A percentile compares a stretch with the other conserved stretches of the same genome.
Evolutionary conservation across 139 green algal genomes (phyloP).

Genomic region (Yamagishiella unicocca): DNA sequence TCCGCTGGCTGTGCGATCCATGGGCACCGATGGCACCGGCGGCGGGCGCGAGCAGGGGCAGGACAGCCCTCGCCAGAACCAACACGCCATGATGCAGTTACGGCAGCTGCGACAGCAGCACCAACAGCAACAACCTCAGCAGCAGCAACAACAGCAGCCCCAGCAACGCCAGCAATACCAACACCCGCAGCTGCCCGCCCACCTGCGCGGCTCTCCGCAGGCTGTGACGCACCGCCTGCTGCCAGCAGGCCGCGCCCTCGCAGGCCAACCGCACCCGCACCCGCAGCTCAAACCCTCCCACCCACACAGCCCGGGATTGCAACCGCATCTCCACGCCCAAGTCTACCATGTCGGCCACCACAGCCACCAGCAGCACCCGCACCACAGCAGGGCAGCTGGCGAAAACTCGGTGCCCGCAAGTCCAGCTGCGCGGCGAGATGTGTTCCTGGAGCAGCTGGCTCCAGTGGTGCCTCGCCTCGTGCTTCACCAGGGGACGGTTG

Average conservation of each 20-base stretch:
- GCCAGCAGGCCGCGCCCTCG: not conserved
- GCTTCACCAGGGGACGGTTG: too few relatives aligned
- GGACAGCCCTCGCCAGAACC: not conserved
- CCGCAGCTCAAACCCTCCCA: not conserved
- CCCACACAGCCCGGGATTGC: not conserved
- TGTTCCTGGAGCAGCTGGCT: too few relatives aligned
- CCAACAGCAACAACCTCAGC: not conserved
- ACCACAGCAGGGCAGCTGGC: not conserved
- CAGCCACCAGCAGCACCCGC: not conserved
- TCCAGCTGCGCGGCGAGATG: too few relatives aligned
- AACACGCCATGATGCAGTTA: too few relatives aligned
- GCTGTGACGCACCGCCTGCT: not conserved
- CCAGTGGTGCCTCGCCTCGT: too few relatives aligned
- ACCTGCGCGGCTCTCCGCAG: not conserved
- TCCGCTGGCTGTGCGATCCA: too few relatives aligned
- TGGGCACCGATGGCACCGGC: too few relatives aligned
- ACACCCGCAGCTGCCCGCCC: not conserved
- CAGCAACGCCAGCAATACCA: not conserved
- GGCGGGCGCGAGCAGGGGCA: not conserved
- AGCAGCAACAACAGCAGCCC: not conserved
- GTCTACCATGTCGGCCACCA: not conserved
- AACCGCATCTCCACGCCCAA: not conserved
- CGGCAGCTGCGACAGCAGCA: too few relatives aligned
- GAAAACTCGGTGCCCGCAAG: too few relatives aligned
- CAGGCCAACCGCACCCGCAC: not conserved